Conservation (phyloP, 768 basidiomycete genomes). For the Phallus indusiatus region DNA sequence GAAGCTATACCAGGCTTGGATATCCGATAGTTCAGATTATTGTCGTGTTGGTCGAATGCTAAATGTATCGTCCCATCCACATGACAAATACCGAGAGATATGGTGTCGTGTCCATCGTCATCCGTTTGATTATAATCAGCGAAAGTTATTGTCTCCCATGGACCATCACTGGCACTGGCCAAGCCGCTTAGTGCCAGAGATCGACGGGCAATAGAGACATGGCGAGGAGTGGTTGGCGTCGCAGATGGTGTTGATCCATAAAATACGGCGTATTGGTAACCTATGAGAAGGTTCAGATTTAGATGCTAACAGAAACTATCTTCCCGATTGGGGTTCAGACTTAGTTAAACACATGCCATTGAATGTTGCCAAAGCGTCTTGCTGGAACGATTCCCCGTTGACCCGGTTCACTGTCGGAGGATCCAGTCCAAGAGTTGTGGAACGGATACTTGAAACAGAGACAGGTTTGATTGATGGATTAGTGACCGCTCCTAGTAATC, state of each 20-base stretch:
- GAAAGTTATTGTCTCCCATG: slow-evolving; percentile 24
- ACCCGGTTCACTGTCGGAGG: slow-evolving; percentile 27
- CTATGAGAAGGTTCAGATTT: slow-evolving; percentile 11
- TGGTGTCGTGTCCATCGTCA: slow-evolving; percentile 30
- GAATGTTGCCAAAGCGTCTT: slow-evolving; percentile 25
- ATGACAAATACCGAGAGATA: slow-evolving; percentile 27
- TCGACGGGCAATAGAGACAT: slow-evolving; percentile 21
- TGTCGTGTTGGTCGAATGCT: slow-evolving; percentile 30
- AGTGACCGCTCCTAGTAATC: neutral
- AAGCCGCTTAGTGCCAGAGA: slow-evolving; percentile 5
- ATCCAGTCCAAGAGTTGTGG: slow-evolving; percentile 12
- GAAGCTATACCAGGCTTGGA: slow-evolving; percentile 23
- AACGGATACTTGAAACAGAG: neutral
- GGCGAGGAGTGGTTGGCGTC: slow-evolving; percentile 21
- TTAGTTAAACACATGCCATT: slow-evolving; percentile 19
- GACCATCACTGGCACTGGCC: neutral
- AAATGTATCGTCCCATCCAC: slow-evolving; percentile 28
- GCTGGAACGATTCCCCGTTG: slow-evolving; percentile 30
- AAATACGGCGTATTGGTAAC: slow-evolving; percentile 28
- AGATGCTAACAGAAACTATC: neutral
- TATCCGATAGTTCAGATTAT: slow-evolving; percentile 24
- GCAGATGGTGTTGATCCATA: slow-evolving; percentile 17
- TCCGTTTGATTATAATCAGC: slow-evolving; percentile 27
- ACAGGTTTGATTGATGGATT: neutral
- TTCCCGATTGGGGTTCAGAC: no score